Evolutionary conservation across 2,329 filamentous ascomycete species (phyloP), one percentile per base, ranked within the genome.

Genomic region (Xylaria sp.): DNA sequence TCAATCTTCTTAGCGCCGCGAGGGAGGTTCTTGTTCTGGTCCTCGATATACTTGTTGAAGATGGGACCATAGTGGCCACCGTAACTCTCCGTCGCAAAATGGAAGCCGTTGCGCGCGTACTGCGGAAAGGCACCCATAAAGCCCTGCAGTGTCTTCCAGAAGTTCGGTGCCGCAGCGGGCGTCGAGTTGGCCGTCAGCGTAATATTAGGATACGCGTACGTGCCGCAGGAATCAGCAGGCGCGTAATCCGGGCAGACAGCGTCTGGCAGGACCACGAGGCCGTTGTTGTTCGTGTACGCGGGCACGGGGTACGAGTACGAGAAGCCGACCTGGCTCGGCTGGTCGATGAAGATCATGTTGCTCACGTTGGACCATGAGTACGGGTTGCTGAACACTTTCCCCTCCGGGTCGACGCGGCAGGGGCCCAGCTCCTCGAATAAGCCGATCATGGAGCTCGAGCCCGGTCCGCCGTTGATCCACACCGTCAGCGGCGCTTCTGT

Each of bases 101-200:
- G 83, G 73, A 89, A 86, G 0, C 83, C 84, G 52, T 83, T 80
- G 23, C 83, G 79, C 0, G 82, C 79, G 72, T 85, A 85, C 67
- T 84, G 75, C 1, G 83, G 88, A 75, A 90, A 90, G 0, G 84
- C 88, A 2, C 88, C 88, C 84, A 89, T 88, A 77, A 90, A 90
- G 0, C 87, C 88, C 74, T 90, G 88, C 31, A 90, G 75, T 0
- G 86, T 87, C 77, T 85, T 87, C 86, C 86, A 90, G 80, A 90
- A 87, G 64, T 85, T 86, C 1, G 86, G 86, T 3, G 88, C 88
- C 2, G 87, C 87, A 63, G 78, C 80, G 18, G 79, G 72, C 1
- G 87, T 89, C 9, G 82, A 81, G 73, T 88, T 87, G 10, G 86
- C 84, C 1, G 85, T 88, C 56, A 86, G 73, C 0, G 81, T 83